Evolutionary conservation across 2,329 filamentous ascomycete genomes (phyloP), one percentile per base, ranked within the genome.

Genomic region (Lomentospora prolificans): DNA sequence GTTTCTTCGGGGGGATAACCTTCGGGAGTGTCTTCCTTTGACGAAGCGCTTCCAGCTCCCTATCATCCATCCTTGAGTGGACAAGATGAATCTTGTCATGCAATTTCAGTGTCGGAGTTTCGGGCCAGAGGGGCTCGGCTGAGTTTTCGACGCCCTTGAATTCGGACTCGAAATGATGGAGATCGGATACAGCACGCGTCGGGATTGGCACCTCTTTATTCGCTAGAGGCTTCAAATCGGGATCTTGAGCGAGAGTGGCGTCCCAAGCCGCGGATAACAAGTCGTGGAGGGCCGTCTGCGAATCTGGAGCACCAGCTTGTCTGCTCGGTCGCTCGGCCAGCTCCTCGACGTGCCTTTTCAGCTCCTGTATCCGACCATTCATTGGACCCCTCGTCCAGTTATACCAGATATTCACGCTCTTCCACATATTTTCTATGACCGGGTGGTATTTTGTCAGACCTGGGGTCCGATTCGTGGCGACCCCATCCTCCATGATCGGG

Each of bases 91-190:
- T 27, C 25, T 30, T 31, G 25, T 28, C 48, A 17, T 51, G 24
- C 22, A 31, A 24, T 19, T 46, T 19, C 17, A 8, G 41, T 46
- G 5, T 4, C 7, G 39, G 8, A 10, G 4, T 22, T 10, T 4
- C 2, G 17, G 6, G 4, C 17, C 19, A n/a, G 17, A 19, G 17
- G 17, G 41, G n/a, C 10, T 5, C 10, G 4, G 4, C 17, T 5
- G 25, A 4, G 17, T 53, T 28, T n/a, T n/a, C n/a, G 3, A 53
- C 4, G 6, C 25, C 12, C 22, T 22, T 14, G 8, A 39, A 53
- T 27, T 53, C 51, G 10, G 51, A 41, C 51, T 53, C 51, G 31
- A 53, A 53, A 27, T 53, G 31, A 17, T 53, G 51, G 19, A 53
- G 17, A 25, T 41, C 33, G 7, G 51, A n/a, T 19, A 36, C 31